Evolutionary conservation across 306 rosid species (phyloP).

Genomic region (Astragalus membranaceus): DNA sequence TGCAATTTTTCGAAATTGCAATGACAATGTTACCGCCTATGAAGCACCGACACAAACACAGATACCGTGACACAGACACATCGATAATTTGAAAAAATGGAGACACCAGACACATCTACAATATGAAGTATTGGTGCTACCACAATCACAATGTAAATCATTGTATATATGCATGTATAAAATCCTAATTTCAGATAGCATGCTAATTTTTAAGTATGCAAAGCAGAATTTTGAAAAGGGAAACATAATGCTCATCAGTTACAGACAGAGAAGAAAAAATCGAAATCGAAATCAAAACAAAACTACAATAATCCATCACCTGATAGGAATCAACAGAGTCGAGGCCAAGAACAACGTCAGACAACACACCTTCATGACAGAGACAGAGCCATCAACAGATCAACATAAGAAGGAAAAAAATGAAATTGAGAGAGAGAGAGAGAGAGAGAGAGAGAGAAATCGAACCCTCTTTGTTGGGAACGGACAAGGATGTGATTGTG

Average conservation of each 20-base stretch:
- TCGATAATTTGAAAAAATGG: no score
- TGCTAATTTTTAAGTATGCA: neutral
- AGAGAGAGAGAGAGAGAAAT: neutral
- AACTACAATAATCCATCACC: conserved; percentile 34
- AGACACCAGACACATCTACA: no score
- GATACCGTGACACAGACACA: no score
- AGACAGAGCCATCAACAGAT: neutral
- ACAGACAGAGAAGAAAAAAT: neutral
- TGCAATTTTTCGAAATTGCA: neutral
- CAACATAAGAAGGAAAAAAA: neutral
- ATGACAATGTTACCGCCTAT: neutral
- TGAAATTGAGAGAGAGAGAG: neutral
- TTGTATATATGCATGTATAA: neutral
- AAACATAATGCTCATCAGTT: neutral
- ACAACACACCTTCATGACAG: conserved; percentile 51
- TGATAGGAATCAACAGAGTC: conserved; percentile 75
- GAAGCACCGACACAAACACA: no score
- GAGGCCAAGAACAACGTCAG: conserved; percentile 93
- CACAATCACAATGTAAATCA: neutral
- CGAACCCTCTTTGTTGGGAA: conserved; percentile 78
- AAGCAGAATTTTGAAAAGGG: neutral
- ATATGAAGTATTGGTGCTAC: no score
- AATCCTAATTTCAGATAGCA: neutral
- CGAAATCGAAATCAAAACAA: conserved; percentile 4
- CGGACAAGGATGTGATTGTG: conserved; percentile 79